phyloP scores from a whole-genome alignment of 371 early-diverging fungal genomes.

The Mucor irregularis region DNA sequence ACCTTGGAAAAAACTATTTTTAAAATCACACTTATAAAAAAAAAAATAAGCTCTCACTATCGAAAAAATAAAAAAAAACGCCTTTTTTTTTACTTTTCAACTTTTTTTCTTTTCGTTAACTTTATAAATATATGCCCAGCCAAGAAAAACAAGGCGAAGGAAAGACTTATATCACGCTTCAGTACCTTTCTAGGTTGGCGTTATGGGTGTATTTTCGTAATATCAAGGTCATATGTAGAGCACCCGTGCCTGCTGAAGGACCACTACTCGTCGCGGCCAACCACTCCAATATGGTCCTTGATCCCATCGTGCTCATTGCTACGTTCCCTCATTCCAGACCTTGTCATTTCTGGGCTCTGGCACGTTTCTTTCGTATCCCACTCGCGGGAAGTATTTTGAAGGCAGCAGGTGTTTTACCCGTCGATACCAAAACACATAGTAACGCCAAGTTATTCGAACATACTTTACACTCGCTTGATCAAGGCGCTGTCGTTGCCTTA shows the following conservation, averaged over 20 bases:
- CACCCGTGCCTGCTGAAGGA: constrained; percentile 35
- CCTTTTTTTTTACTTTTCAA: constrained; percentile 8
- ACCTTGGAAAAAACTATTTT: neutral
- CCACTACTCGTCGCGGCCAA: constrained; percentile 52
- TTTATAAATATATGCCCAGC: constrained; percentile 3
- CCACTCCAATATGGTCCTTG: constrained; percentile 62
- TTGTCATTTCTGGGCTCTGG: constrained; percentile 63
- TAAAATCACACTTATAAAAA: neutral
- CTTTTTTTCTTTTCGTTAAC: too few relatives aligned
- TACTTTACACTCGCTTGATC: constrained; percentile 48
- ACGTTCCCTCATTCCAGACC: constrained; percentile 55
- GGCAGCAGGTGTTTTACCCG: constrained; percentile 57
- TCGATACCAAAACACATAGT: constrained; percentile 55
- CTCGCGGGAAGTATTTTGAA: constrained; percentile 36
- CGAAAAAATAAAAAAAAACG: neutral
- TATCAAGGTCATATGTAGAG: constrained; percentile 39
- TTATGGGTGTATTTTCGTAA: constrained; percentile 53
- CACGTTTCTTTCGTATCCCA: constrained; percentile 54
- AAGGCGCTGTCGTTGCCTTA: constrained; percentile 52
- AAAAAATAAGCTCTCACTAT: too few relatives aligned
- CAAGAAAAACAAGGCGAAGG: constrained; percentile 39
- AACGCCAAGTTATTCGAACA: constrained; percentile 54
- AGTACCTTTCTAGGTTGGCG: constrained; percentile 41
- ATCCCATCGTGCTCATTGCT: constrained; percentile 53
- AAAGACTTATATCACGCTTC: constrained; percentile 37